Evolutionary conservation across 2,329 filamentous ascomycete species (phyloP).

Genomic region (Stachybotrys echinatus): DNA sequence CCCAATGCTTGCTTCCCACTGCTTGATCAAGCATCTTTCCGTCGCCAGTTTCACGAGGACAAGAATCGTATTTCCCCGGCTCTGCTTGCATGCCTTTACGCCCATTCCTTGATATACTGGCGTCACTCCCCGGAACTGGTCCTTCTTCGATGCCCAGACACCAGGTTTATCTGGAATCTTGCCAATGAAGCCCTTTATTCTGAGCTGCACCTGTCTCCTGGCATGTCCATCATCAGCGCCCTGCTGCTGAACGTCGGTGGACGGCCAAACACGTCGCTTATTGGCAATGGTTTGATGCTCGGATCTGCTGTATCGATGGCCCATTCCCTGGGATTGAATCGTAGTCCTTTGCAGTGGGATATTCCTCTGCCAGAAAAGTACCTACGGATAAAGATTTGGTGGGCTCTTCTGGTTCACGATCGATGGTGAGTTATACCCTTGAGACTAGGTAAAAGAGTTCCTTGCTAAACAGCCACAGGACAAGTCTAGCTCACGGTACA

Average conservation of each 20-base stretch:
- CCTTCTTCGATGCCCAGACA: constrained; percentile 46
- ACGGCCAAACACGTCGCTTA: constrained; percentile 53
- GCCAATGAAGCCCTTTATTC: constrained; percentile 55
- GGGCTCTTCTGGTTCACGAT: constrained; percentile 49
- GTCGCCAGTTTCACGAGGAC: constrained; percentile 36
- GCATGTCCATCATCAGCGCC: constrained; percentile 52
- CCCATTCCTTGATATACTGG: constrained; percentile 55
- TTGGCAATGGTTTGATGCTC: constrained; percentile 48
- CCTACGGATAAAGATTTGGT: constrained; percentile 50
- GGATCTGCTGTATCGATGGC: constrained; percentile 47
- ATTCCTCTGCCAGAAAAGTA: constrained; percentile 45
- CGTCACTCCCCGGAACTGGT: constrained; percentile 37
- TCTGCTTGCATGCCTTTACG: constrained; percentile 52
- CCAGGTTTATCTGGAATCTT: constrained; percentile 57
- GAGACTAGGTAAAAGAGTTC: background rate
- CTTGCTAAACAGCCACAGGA: constrained; percentile 25
- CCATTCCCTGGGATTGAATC: constrained; percentile 49
- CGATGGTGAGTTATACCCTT: constrained; percentile 35
- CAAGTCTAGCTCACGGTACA: constrained; percentile 47
- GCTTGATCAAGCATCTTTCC: constrained; percentile 50
- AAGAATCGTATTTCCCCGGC: constrained; percentile 49
- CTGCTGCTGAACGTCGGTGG: constrained; percentile 55
- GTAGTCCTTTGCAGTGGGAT: constrained; percentile 46
- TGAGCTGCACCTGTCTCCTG: constrained; percentile 53
- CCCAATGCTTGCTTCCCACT: constrained; percentile 58